Base-by-base conservation (phyloP, 139 green algal species). In the Chlorella sp. region DNA sequence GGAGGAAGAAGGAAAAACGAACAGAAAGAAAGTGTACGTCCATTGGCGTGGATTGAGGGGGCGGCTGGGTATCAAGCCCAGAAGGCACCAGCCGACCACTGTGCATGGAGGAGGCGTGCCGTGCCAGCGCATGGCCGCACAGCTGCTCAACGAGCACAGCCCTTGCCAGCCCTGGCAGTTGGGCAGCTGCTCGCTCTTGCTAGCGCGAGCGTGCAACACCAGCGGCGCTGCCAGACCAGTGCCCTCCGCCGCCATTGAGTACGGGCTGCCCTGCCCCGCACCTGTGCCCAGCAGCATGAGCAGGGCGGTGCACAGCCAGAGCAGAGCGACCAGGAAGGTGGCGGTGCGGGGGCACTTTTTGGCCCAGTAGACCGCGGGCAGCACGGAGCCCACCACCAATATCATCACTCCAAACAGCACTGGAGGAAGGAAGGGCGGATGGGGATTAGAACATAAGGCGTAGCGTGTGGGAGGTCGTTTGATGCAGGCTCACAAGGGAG, bases 381-480 rank as follows among this genome's bases (percentile, higher is more conserved):
- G n/a, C 19, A 64, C 32, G 3, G 51, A 11, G 36, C 38, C 8
- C 24, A 64, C 76, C 34, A 82, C 13, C 22, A 82, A 0, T 0
- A 82, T 82, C 30, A 62, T 44, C 16, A 82, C 54, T 20, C 76
- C 76, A 62, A 82, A 82, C 6, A 82, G 32, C 9, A 82, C 76
- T 82, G 76, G 51, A 54, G 7, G 34, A 41, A 60, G 22, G 8
- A 34, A 20, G 70, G 36, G 41, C 1, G 70, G 70, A 13, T 46
- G 34, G 11, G 65, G 65, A 9, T 44, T 11, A 40, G n/a, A 73
- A 3, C 32, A 11, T 26, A 43, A 3, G n/a, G n/a, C n/a, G n/a
- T n/a, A n/a, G n/a, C n/a, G n/a, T n/a, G n/a, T n/a, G n/a, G n/a
- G n/a, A n/a, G n/a, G n/a, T n/a, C 14, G 34, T 20, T 11, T 8